Conservation (phyloP, 2,329 filamentous ascomycete genomes). For the Fusarium sp. region DNA sequence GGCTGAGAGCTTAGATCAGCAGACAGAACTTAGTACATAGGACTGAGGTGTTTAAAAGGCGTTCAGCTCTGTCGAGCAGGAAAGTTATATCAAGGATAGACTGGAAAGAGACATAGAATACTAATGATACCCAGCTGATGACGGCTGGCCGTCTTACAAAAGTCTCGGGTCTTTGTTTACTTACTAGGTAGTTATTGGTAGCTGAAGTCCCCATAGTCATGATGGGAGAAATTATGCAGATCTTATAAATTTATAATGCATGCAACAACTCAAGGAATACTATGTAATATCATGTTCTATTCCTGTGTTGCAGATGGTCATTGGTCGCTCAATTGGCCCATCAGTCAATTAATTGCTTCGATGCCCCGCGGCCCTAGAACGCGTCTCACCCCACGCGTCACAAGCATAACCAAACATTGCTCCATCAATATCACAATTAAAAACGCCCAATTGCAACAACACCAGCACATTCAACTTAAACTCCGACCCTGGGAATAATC, state of each 20-base stretch:
- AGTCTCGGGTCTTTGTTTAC: not conserved
- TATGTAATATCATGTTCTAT: accelerated
- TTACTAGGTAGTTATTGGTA: not conserved
- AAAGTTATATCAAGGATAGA: not conserved
- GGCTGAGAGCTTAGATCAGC: too few relatives aligned
- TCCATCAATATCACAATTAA: conserved; percentile 31
- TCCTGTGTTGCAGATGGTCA: not conserved
- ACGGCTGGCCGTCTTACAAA: not conserved
- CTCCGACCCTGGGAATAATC: not conserved
- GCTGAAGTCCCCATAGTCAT: accelerated
- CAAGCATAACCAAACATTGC: conserved; percentile 32
- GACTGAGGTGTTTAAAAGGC: not conserved
- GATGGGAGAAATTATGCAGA: not conserved
- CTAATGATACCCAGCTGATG: not conserved
- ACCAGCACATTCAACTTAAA: not conserved
- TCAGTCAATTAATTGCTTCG: conserved; percentile 9
- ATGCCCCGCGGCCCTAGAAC: conserved; percentile 38
- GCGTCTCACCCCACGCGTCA: conserved; percentile 40
- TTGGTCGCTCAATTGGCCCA: not conserved
- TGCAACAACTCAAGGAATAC: accelerated
- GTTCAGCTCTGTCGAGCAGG: not conserved
- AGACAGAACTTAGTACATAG: too few relatives aligned
- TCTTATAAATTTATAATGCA: accelerated
- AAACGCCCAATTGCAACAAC: conserved; percentile 4
- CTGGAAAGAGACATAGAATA: not conserved